These are phyloP conservation scores for Rutstroemia sp. DNA, from an alignment of 2,329 filamentous ascomycete species.

Conservation along the genomic window DNA sequence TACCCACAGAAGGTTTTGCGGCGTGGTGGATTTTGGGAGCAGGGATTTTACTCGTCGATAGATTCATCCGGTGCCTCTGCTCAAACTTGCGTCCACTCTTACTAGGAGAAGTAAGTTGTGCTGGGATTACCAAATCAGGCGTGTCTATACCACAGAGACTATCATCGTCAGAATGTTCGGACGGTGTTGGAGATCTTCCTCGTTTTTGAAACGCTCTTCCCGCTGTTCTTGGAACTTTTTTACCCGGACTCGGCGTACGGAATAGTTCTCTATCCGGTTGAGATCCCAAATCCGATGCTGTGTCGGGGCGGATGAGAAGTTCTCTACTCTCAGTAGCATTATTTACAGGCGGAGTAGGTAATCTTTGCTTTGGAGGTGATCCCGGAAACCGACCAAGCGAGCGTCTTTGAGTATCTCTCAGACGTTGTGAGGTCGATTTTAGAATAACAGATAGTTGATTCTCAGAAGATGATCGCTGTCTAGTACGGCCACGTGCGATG, in stretches of 20 bases:
- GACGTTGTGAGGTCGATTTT: conserved; percentile 10
- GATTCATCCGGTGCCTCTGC: conserved; percentile 10
- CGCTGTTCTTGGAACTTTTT: conserved; percentile 5
- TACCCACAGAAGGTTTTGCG: background rate
- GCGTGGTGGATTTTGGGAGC: background rate
- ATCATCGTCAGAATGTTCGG: conserved; percentile 17
- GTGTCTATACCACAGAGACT: conserved; percentile 19
- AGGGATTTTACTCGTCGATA: conserved; percentile 10
- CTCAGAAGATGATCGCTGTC: background rate
- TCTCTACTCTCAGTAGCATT: conserved; percentile 17
- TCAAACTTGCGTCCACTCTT: conserved; percentile 12
- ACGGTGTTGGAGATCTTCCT: conserved; percentile 14
- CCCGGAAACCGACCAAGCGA: conserved; percentile 4
- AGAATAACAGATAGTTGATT: conserved; percentile 8
- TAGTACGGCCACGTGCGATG: background rate
- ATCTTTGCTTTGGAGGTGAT: conserved; percentile 16
- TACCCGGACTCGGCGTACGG: conserved; percentile 17
- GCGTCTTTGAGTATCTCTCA: conserved; percentile 2
- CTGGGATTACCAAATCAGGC: conserved; percentile 19
- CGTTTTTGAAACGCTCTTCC: conserved; percentile 1
- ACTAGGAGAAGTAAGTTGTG: conserved; percentile 21
- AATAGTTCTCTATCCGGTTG: conserved; percentile 13
- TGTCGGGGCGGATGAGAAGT: conserved; percentile 11
- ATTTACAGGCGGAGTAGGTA: conserved; percentile 17
- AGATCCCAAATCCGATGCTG: conserved; percentile 15